A percentile compares a stretch with the other conserved stretches of the same genome.
These are phyloP conservation scores for Cercospora citrullina DNA, from an alignment of 2,329 filamentous ascomycete species.

Conservation along the genomic window DNA sequence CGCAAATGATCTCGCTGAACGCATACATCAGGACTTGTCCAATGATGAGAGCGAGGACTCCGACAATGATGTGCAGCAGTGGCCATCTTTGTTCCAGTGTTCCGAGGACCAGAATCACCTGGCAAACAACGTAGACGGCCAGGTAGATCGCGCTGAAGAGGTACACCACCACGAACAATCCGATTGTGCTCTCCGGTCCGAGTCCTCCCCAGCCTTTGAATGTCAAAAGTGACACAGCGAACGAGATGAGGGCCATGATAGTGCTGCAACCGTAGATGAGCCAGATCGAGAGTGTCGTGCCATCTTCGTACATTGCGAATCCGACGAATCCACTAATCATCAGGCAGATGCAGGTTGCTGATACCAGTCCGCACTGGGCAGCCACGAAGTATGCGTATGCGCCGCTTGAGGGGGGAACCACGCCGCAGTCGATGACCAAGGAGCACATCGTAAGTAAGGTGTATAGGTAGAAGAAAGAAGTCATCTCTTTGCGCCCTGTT, in stretches of 20 bases:
- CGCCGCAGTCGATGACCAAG: constrained; percentile 87
- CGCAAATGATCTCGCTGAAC: constrained; percentile 82
- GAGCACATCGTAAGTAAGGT: constrained; percentile 86
- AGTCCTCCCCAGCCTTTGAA: constrained; percentile 91
- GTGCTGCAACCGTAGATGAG: constrained; percentile 76
- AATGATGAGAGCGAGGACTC: constrained; percentile 84
- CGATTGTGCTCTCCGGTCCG: constrained; percentile 79
- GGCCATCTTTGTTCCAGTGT: constrained; percentile 96
- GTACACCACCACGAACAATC: constrained; percentile 89
- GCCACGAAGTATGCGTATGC: constrained; percentile 91
- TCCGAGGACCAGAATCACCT: constrained; percentile 81
- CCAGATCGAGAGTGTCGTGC: constrained; percentile 91
- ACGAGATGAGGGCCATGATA: constrained; percentile 80
- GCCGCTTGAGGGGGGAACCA: constrained; percentile 76
- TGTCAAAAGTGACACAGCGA: constrained; percentile 83
- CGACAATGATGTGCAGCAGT: constrained; percentile 85
- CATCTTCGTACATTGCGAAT: constrained; percentile 97
- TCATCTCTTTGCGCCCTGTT: constrained; percentile 67
- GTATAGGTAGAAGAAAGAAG: constrained; percentile 96
- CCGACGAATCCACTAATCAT: constrained; percentile 98
- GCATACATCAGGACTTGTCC: constrained; percentile 93
- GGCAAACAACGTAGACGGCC: constrained; percentile 81
- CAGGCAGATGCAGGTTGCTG: constrained; percentile 82
- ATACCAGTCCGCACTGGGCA: constrained; percentile 79
- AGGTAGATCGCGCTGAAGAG: constrained; percentile 85